A percentile compares a stretch with the other conserved stretches of the same genome.
Conservation (phyloP, 1,284 basidiomycete genomes). For the Meripilus lineatus region DNA sequence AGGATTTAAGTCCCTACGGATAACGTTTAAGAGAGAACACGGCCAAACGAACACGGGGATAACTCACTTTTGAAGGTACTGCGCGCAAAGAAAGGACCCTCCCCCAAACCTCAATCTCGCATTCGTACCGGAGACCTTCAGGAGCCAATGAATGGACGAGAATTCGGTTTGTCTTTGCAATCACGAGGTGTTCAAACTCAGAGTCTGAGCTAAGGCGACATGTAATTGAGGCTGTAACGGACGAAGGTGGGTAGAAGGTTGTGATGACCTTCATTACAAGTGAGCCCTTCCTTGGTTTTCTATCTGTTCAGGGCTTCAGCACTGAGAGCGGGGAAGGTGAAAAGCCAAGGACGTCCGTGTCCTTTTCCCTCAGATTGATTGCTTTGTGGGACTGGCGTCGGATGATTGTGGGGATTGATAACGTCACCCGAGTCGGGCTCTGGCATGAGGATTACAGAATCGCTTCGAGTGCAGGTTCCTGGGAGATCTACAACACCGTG, state of each 20-base stretch:
- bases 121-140: conserved; percentile 53
- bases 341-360: too few relatives aligned
- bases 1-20: conserved; percentile 37
- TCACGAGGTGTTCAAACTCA: conserved; percentile 55
- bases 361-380: too few relatives aligned
- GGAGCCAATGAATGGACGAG: conserved; percentile 60
- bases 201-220: conserved; percentile 40
- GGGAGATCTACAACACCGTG: too few relatives aligned
- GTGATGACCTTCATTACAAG: conserved; percentile 73
- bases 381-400: too few relatives aligned
- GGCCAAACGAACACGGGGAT: conserved; percentile 2
- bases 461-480: too few relatives aligned
- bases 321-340: too few relatives aligned
- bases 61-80: conserved; percentile 47
- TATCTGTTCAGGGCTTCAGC: too few relatives aligned
- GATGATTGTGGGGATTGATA: too few relatives aligned
- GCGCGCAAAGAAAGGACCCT: conserved; percentile 51
- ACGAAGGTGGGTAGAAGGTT: conserved; percentile 64
- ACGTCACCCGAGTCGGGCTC: too few relatives aligned
- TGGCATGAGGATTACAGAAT: too few relatives aligned
- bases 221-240: conserved; percentile 57
- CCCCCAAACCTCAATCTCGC: conserved; percentile 60
- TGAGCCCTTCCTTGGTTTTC: too few relatives aligned
- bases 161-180: conserved; percentile 58
- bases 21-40: conserved; percentile 7